Evolutionary conservation across 495 filamentous ascomycete genomes (phyloP), one percentile per base, ranked within the genome.

Genomic region (Oidiodendron maius): DNA sequence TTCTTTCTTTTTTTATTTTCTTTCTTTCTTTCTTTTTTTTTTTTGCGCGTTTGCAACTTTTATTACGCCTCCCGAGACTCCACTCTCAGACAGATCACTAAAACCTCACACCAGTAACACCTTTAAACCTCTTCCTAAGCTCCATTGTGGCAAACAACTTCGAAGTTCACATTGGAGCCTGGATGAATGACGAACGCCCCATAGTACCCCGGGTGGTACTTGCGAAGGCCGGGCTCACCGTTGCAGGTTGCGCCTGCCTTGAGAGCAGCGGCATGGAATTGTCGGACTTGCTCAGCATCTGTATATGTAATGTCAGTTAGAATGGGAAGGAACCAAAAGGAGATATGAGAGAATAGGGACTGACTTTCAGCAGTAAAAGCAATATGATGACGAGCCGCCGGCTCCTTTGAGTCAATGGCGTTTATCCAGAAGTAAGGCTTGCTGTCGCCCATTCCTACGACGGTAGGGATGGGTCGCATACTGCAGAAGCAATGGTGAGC

Each of bases 101-200:
- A n/a, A n/a, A n/a, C n/a, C n/a, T n/a, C n/a, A n/a, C n/a, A n/a
- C n/a, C n/a, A n/a, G n/a, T n/a, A n/a, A n/a, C n/a, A n/a, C n/a
- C n/a, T n/a, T n/a, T n/a, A n/a, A n/a, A n/a, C n/a, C n/a, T n/a
- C n/a, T n/a, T n/a, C n/a, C n/a, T n/a, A n/a, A n/a, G n/a, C n/a
- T n/a, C 32, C 32, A 17, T 21, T 42, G 38, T 56, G 49, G 54
- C 61, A 64, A 24, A 71, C 66, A 54, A 66, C 52, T 58, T 75
- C 70, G 22, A 71, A 52, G 55, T 72, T 74, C 44, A 71, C 71
- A 2, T 69, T 70, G 16, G 16, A 32, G 24, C 63, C 40, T 0
- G 72, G 71, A 64, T 78, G 75, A 21, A 66, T 37, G 32, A 78
- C 65, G 61, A 71, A 78, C 10, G 73, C 71, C 1, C 55, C 74